phyloP scores from a whole-genome alignment of 2,329 filamentous ascomycete species.

The Pseudomassariella vexata region DNA sequence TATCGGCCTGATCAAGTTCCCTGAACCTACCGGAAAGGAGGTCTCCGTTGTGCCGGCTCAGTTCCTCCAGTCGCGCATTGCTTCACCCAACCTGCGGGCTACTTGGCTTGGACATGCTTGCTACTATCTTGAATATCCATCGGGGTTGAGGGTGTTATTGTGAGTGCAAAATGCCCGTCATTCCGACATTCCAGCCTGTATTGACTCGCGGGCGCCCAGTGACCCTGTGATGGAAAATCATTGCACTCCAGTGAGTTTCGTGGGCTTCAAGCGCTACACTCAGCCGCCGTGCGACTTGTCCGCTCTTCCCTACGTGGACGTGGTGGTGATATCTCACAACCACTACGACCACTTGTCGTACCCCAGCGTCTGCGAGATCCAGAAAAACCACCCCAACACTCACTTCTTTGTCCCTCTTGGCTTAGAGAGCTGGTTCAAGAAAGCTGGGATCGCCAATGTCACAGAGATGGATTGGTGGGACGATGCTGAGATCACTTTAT shows the following conservation, averaged over 20 bases:
- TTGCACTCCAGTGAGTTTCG: conserved; percentile 68
- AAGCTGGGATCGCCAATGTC: conserved; percentile 65
- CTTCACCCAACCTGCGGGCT: conserved; percentile 59
- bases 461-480: conserved; percentile 98
- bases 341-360: conserved; percentile 92
- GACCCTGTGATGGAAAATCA: conserved; percentile 89
- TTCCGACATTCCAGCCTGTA: no score
- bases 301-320: conserved; percentile 72
- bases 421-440: conserved; percentile 75
- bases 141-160: conserved; percentile 83
- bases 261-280: conserved; percentile 75
- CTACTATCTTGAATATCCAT: conserved; percentile 86
- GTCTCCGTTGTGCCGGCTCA: conserved; percentile 61
- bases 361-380: conserved; percentile 65
- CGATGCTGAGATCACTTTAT: conserved; percentile 64
- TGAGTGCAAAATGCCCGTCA: no score
- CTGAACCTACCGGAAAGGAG: conserved; percentile 49
- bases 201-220: no score
- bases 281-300: conserved; percentile 67
- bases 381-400: conserved; percentile 65
- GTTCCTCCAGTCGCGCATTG: conserved; percentile 58
- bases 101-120: conserved; percentile 96
- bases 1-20: conserved; percentile 40
- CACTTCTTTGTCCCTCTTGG: conserved; percentile 88
- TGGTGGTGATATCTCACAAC: conserved; percentile 78